Percentiles rank a stretch among this genome's conserved stretches.
Evolutionary conservation across 129 eudicot species (phyloP).

Genomic region (Helianthus annuus): DNA sequence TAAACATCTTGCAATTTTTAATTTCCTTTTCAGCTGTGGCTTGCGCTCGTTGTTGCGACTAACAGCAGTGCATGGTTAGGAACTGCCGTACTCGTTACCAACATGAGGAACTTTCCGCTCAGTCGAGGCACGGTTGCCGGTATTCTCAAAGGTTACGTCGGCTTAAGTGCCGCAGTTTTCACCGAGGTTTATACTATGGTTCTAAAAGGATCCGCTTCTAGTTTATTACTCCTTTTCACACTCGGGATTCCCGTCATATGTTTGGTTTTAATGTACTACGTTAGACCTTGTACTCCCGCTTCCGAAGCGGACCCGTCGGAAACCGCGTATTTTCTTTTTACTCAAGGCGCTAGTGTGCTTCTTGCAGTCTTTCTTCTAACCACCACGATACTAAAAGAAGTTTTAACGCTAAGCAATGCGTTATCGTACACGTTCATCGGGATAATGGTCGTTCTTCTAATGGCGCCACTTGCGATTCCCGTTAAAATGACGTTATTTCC

Average conservation of each 20-base stretch:
- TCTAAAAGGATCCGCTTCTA: conserved; percentile 63
- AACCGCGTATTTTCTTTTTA: conserved; percentile 69
- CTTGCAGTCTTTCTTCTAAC: conserved; percentile 78
- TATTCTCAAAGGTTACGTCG: conserved; percentile 86
- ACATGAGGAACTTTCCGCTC: conserved; percentile 92
- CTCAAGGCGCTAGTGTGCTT: conserved; percentile 71
- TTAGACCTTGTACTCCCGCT: conserved; percentile 84
- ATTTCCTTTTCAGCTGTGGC: conserved; percentile 58
- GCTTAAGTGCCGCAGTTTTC: conserved; percentile 91
- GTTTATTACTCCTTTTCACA: conserved; percentile 57
- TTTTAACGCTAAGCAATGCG: conserved; percentile 31
- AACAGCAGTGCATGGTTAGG: conserved; percentile 94
- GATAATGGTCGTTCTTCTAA: conserved; percentile 66
- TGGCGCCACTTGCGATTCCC: conserved; percentile 93
- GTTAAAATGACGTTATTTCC: conserved; percentile 90
- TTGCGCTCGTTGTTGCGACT: conserved; percentile 78
- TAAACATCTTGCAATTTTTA: neutral
- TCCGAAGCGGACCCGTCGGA: conserved; percentile 70
- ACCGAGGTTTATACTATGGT: conserved; percentile 75
- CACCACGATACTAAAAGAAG: conserved; percentile 64
- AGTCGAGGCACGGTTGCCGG: conserved; percentile 96
- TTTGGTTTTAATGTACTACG: conserved; percentile 72
- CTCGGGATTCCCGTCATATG: conserved; percentile 71
- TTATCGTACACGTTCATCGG: conserved; percentile 55
- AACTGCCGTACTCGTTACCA: conserved; percentile 94